Base-by-base conservation (phyloP, 2,329 filamentous ascomycete species). In the Fusarium nodosum region DNA sequence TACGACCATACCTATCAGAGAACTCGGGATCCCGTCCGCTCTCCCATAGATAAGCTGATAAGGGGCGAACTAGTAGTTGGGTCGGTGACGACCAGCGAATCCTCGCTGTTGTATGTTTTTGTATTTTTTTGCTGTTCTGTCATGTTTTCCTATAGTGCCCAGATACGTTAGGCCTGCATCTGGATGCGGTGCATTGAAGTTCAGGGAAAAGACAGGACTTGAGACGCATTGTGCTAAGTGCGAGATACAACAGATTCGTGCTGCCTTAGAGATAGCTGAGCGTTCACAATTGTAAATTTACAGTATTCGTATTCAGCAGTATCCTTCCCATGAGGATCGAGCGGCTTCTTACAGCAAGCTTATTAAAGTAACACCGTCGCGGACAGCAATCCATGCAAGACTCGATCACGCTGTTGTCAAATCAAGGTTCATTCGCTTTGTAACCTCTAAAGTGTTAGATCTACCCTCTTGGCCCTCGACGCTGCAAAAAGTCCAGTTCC, bases 401-500 rank as follows among this genome's bases (percentile, higher is more conserved):
- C 28, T 18, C 13, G 30, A 13, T 16, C 28, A 15, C 28, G 22
- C 13, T 39, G 7, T 13, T 57, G 15, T 24, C 24, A 44, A 47
- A 26, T 45, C 30, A 18, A 36, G 34, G 28, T 45, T 20, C 33
- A 47, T 22, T 58, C 20, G 6, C 18, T 47, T 24, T 13, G 9
- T 26, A 13, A n/a, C 3, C 2, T 33, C 10, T 9, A 8, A 28
- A 51, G 18, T 36, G 7, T n/a, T 26, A 38, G 15, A 7, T 38
- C n/a, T 26, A 51, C 15, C 33, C 47, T 24, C 47, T 51, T 15
- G 47, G 12, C n/a, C 51, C 53, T n/a, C 73, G 58, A 18, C 81
- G 76, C 67, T 80, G 72, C 72, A 83, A 59, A 22, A 71, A 77
- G 56, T 76, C 79, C 86, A 94, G 83, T 67, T 89, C 86, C 82